Conservation (phyloP, 1,284 basidiomycete species). For the Ustanciosporium gigantosporum region DNA sequence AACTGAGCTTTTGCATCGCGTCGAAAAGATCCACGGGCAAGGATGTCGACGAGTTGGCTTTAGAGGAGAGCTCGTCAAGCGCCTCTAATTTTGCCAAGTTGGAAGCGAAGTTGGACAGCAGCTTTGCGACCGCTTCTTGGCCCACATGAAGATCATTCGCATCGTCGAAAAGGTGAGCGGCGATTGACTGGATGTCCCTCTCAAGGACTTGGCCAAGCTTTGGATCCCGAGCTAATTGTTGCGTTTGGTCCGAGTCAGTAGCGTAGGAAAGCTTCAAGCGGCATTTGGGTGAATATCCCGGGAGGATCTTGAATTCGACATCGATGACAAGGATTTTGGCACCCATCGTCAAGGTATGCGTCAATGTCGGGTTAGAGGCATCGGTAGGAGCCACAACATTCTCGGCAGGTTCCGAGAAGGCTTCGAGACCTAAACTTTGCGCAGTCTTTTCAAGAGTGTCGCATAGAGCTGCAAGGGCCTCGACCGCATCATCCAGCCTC, state of each 20-base stretch:
- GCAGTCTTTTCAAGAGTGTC: constrained; percentile 14
- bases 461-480: constrained; percentile 20
- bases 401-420: constrained; percentile 26
- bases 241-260: constrained; percentile 20
- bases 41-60: constrained; percentile 3
- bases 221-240: constrained; percentile 16
- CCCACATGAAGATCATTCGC: neutral
- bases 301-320: constrained; percentile 17
- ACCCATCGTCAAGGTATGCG: constrained; percentile 28
- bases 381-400: constrained; percentile 1
- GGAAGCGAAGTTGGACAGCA: constrained; percentile 12
- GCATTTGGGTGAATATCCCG: constrained; percentile 6
- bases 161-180: constrained; percentile 19
- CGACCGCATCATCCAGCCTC: constrained; percentile 3
- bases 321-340: constrained; percentile 44
- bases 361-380: neutral
- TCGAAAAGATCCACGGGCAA: constrained; percentile 17
- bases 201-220: constrained; percentile 17
- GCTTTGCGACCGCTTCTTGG: neutral
- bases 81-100: constrained; percentile 24
- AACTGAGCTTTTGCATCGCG: constrained; percentile 24
- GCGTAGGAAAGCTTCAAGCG: constrained; percentile 38
- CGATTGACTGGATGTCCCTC: constrained; percentile 20
- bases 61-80: constrained; percentile 19
- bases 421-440: constrained; percentile 28